Base-by-base conservation (phyloP, 2,329 filamentous ascomycete genomes). In the Dothideomycetidae sp. region DNA sequence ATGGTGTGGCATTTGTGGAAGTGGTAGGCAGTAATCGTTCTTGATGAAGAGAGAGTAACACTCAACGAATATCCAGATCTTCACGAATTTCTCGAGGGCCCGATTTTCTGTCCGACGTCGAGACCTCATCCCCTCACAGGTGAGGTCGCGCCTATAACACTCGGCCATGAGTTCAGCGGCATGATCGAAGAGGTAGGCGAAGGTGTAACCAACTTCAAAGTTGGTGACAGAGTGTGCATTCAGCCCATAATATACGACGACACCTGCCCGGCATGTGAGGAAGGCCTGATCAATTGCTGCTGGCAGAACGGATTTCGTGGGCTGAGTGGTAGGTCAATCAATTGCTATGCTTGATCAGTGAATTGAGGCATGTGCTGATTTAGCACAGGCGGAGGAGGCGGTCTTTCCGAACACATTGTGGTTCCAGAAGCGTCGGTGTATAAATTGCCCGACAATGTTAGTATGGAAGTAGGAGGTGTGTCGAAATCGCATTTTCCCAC, bases 181-280 rank as follows among this genome's bases (percentile, higher is more conserved):
- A 54, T 61, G 1, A 57, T 71, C 21, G 66, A 69, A 48, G 67
- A 69, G 46, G 58, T 70, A 10, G 63, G 64, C 21, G 56, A 64
- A n/a, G 64, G 58, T 9, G 64, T 71, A 7, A 54, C 51, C 4
- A 44, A 46, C 10, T 62, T 64, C 48, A 61, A 62, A 37, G 48
- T 59, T 3, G 68, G 68, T 12, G 60, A 68, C 37, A 51, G 62
- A 17, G 66, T 70, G 2, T 60, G 55, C 29, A 56, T 70, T 1
- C 62, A 69, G 44, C 68, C 68, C 5, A 71, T 68, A 50, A 69
- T 71, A 32, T 71, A 70, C 49, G 66, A 70, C 38, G 62, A 60
- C 5, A 63, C 62, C 10, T 71, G 68, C 47, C 59, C 59, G 9
- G 61, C 67, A 5, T 73, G 69, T 46, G 55, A 61, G 40, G 60